Evolutionary conservation across 2,329 filamentous ascomycete species (phyloP), one percentile per base, ranked within the genome.

Genomic region (Clonostachys solani): DNA sequence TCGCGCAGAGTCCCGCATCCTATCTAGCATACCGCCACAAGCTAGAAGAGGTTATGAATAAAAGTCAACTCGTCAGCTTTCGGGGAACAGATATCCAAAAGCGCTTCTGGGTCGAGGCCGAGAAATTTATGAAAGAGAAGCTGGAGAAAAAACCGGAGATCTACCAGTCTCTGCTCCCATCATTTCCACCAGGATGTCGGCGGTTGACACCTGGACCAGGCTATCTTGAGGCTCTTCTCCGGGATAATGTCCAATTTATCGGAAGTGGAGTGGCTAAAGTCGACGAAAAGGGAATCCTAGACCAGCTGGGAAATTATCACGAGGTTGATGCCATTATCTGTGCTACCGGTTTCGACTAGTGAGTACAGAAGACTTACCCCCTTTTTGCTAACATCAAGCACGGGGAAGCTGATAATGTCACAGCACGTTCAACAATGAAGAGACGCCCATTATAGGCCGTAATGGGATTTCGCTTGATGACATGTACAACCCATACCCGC

Each of bases 311-410:
- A n/a, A 56, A 69, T 43, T 56, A 72, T 13, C 54, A 75, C 41
- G 65, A 75, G 43, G 68, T 80, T n/a, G 80, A 83, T 54, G 69
- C 67, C 29, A 73, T 83, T 33, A 64, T 82, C 45, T 80, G 76
- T 51, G 77, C 76, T 29, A 79, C 75, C 1, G 75, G 77, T 4
- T 80, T 78, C 54, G 70, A 79, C 53, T 69, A 69, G 19, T 75
- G 17, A 34, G 42, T 44, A 12, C 16, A 13, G 12, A 12, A 60
- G 15, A 52, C 53, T 4, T 64, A 81, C 40, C 67, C 67, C 19
- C 68, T 83, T 10, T 61, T 66, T 7, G 75, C 75, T 5, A 54
- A 53, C 45, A 55, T 65, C 12, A 53, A 57, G 13, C 57, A 64
- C 29, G 51, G 52, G 16, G 66, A 63, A 63, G 56, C 45, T 6